Conservation (phyloP, 129 eudicot genomes). For the Gnaphalium uliginosum region DNA sequence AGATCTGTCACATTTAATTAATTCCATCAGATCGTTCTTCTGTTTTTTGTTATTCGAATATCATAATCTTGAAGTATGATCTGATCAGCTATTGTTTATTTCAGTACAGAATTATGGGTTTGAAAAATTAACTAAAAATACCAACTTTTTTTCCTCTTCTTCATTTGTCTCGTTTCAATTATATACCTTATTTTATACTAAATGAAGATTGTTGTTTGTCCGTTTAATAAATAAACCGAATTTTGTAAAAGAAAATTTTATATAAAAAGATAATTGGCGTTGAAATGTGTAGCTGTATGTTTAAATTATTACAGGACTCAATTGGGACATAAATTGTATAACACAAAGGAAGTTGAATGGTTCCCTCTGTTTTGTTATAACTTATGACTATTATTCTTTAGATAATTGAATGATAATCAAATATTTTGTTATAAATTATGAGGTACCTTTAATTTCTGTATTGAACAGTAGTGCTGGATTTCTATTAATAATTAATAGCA, state of each 20-base stretch:
- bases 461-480: not conserved
- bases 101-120: not conserved
- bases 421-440: not conserved
- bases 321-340: not conserved
- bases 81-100: constrained; percentile 13
- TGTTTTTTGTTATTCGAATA: not conserved
- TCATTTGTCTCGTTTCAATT: not conserved
- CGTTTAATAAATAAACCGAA: not conserved
- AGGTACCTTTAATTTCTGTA: not conserved
- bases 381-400: not conserved
- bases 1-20: not conserved
- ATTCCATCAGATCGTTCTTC: not conserved
- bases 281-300: not conserved
- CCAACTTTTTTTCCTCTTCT: constrained; percentile 4
- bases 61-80: not conserved
- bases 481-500: too few relatives aligned
- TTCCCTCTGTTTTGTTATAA: not conserved
- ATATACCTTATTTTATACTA: not conserved
- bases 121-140: not conserved
- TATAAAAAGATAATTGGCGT: not conserved
- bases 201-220: not conserved
- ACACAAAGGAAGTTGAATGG: not conserved
- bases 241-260: too few relatives aligned
- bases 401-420: not conserved
- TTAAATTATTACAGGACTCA: not conserved